Evolutionary conservation across 75 land plant species (phyloP).

Genomic region (Selaginella moellendorffii): DNA sequence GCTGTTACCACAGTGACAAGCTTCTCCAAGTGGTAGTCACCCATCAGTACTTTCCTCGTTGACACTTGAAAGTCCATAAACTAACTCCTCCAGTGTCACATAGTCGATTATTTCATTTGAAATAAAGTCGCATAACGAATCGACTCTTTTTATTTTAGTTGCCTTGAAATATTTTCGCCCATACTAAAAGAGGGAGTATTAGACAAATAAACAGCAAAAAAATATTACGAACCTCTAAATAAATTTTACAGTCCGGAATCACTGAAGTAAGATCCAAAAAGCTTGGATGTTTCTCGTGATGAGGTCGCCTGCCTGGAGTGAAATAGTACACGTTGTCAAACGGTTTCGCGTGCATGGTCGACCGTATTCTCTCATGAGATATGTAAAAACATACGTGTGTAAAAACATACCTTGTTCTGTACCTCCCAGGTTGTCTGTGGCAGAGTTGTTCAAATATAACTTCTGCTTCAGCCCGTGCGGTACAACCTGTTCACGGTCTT

Average conservation of each 20-base stretch:
- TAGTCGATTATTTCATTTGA: neutral
- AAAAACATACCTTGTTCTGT: neutral
- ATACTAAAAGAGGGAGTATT: neutral
- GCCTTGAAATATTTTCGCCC: neutral
- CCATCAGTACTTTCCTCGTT: neutral
- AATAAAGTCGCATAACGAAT: neutral
- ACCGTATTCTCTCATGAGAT: neutral
- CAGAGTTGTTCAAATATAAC: conserved; percentile 1
- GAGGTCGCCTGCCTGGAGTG: neutral
- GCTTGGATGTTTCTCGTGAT: neutral
- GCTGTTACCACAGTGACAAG: neutral
- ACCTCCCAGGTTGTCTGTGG: neutral
- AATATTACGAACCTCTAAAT: neutral
- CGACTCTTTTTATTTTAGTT: neutral
- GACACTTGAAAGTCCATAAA: neutral
- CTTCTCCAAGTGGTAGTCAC: neutral
- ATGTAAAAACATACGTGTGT: conserved; percentile 1
- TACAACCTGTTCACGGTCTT: neutral
- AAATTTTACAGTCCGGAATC: neutral
- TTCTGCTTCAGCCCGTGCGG: neutral
- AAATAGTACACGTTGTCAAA: neutral
- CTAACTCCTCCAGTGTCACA: neutral
- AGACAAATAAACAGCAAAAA: conserved; percentile 1
- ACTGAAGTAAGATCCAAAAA: neutral
- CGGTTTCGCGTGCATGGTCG: neutral